A percentile compares a stretch with the other conserved stretches of the same genome.
Evolutionary conservation across 305 asterid genomes (phyloP).

Genomic region (Caryopteris hybrid): DNA sequence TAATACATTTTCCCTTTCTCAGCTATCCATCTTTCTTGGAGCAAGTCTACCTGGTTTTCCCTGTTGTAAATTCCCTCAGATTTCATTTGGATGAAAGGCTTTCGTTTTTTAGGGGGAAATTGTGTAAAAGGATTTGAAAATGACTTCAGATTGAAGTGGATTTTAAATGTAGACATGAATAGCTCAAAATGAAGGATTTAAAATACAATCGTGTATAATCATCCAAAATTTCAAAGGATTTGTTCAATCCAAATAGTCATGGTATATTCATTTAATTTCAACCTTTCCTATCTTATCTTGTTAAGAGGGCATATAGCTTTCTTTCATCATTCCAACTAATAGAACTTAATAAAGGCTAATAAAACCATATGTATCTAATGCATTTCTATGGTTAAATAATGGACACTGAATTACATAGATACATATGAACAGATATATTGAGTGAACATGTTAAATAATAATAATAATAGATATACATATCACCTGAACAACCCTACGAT

Average conservation of each 20-base stretch:
- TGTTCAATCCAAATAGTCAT: too few relatives aligned
- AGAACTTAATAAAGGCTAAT: not conserved
- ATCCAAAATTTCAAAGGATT: not conserved
- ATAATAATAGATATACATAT: not conserved
- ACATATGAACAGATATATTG: not conserved
- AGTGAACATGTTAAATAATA: not conserved
- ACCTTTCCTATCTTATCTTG: too few relatives aligned
- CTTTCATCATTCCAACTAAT: not conserved
- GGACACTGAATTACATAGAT: not conserved
- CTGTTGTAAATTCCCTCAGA: not conserved
- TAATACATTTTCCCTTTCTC: not conserved
- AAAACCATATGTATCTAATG: not conserved
- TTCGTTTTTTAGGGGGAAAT: not conserved
- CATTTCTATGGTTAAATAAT: not conserved
- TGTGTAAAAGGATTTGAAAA: not conserved
- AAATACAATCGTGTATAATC: not conserved
- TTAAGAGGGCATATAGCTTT: too few relatives aligned
- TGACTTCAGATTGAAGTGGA: not conserved
- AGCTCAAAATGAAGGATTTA: not conserved
- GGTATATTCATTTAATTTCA: too few relatives aligned
- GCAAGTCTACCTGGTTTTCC: not conserved
- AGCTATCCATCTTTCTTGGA: constrained; percentile 3
- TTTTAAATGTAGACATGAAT: not conserved
- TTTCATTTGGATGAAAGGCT: not conserved
- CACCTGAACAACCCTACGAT: not conserved